These are phyloP conservation scores for Sporothrix pseudoabietina DNA, from an alignment of 2,329 filamentous ascomycete species.

Conservation along the genomic window DNA sequence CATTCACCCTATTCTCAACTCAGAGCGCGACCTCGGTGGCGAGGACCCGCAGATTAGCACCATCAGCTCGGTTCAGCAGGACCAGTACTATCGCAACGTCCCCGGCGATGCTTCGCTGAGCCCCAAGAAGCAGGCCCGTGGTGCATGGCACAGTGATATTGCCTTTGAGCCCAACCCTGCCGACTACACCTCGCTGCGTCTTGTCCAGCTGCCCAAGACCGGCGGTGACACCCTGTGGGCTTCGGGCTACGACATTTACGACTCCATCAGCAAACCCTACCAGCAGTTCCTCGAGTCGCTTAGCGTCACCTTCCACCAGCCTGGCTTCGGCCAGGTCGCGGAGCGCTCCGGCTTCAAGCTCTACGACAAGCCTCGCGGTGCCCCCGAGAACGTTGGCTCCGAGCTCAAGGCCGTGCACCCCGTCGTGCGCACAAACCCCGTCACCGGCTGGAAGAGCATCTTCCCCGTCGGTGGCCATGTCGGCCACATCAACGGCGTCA, in stretches of 20 bases:
- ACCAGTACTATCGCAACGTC: constrained; percentile 44
- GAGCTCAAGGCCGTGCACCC: constrained; percentile 55
- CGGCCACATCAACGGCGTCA: constrained; percentile 54
- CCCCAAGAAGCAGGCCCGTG: constrained; percentile 31
- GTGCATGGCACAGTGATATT: constrained; percentile 55
- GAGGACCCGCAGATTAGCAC: constrained; percentile 59
- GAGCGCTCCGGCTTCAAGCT: constrained; percentile 49
- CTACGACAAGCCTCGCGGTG: constrained; percentile 51
- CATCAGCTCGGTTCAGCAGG: constrained; percentile 56
- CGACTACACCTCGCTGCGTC: constrained; percentile 57
- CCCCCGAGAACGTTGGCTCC: constrained; percentile 54
- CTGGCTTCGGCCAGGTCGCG: constrained; percentile 53
- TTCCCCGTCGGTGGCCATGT: constrained; percentile 58
- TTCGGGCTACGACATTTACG: constrained; percentile 52
- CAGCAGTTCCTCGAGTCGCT: constrained; percentile 60
- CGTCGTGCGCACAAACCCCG: constrained; percentile 59
- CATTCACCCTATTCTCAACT: constrained; percentile 62
- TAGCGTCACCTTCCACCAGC: constrained; percentile 57
- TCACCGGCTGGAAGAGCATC: constrained; percentile 60
- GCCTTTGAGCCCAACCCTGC: constrained; percentile 55
- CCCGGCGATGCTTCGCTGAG: constrained; percentile 37
- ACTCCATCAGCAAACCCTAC: constrained; percentile 51
- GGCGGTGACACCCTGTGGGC: constrained; percentile 48
- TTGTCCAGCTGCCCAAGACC: constrained; percentile 37
- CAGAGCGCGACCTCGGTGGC: constrained; percentile 54